A percentile compares a stretch with the other conserved stretches of the same genome.
These are phyloP conservation scores for Tetrahymena malaccensis DNA, from an alignment of 73 alveolate genomes.

Conservation along the genomic window DNA sequence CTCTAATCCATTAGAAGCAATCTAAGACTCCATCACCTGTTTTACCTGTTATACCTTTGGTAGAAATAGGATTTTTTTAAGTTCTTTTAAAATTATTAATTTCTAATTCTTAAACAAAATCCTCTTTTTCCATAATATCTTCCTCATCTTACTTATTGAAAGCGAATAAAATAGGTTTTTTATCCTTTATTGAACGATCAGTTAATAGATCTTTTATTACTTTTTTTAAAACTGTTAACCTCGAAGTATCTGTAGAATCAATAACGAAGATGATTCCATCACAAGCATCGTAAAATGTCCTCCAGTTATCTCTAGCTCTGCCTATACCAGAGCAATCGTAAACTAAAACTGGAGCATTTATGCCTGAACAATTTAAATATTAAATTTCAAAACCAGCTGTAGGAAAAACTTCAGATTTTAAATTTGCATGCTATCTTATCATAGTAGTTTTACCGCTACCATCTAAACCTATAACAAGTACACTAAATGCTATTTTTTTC, in stretches of 20 bases:
- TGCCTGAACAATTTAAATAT: background rate
- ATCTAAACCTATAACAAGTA: background rate
- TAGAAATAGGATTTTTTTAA: background rate
- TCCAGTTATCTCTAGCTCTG: background rate
- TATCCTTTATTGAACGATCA: background rate
- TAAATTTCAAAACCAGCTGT: background rate
- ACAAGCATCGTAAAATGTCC: background rate
- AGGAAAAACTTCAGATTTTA: background rate
- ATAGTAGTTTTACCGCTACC: background rate
- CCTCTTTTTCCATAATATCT: background rate
- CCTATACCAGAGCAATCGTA: background rate
- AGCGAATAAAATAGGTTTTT: background rate
- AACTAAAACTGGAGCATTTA: background rate
- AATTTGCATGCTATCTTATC: background rate
- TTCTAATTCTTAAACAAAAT: background rate
- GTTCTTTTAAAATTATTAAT: background rate
- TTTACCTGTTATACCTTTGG: background rate
- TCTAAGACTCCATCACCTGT: background rate
- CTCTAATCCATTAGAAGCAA: background rate
- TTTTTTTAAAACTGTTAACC: background rate
- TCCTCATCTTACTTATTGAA: background rate
- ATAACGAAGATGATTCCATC: background rate
- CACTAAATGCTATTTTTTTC: background rate
- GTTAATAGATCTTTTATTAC: background rate
- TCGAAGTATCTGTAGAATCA: background rate